Evolutionary conservation across 805 yeast species (phyloP), one percentile per base, ranked within the genome.

Genomic region (Crinitomyces ghanaensis): DNA sequence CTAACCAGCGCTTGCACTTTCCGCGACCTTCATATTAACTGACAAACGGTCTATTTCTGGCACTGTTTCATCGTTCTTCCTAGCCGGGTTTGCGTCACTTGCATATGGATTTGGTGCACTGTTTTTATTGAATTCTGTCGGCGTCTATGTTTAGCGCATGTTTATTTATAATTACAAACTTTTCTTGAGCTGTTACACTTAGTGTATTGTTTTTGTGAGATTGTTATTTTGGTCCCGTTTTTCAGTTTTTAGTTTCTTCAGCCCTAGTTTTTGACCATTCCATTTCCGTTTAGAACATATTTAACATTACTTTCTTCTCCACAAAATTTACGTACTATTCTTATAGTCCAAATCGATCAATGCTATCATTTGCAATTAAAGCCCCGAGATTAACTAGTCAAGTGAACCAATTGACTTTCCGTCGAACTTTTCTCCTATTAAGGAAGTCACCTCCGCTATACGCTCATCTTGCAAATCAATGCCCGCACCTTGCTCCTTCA

Each of bases 121-220:
- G 13, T 62, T 62, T 36, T 37, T 63, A 19, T 53, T 65, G 14
- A 53, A 66, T 39, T 58, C 63, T 5, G 60, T 66, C 26, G 72
- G 67, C 21, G 72, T 67, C 2, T 67, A 67, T 43, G 60, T 65
- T 7, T 43, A 39, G 26, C n/a, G n/a, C n/a, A n/a, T n/a, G 23
- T 14, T 15, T 26, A 23, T 13, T 9, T 16, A 15, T 5, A 17
- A 19, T 23, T 4, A 21, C 20, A 9, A 20, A 25, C 3, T 5
- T 9, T 8, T 11, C n/a, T 21, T 21, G 11, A 21, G 24, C 24
- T 9, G 24, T 21, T 21, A n/a, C n/a, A 21, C n/a, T 21, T 21
- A 21, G n/a, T 21, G 9, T 21, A 9, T 9, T 21, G 24, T 9
- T 21, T 21, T 21, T n/a, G n/a, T 9, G n/a, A 21, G 11, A 21